Percentiles rank a stretch among this genome's conserved stretches.
These are phyloP conservation scores for Daedalea quercina DNA, from an alignment of 768 basidiomycete species.

Conservation along the genomic window DNA sequence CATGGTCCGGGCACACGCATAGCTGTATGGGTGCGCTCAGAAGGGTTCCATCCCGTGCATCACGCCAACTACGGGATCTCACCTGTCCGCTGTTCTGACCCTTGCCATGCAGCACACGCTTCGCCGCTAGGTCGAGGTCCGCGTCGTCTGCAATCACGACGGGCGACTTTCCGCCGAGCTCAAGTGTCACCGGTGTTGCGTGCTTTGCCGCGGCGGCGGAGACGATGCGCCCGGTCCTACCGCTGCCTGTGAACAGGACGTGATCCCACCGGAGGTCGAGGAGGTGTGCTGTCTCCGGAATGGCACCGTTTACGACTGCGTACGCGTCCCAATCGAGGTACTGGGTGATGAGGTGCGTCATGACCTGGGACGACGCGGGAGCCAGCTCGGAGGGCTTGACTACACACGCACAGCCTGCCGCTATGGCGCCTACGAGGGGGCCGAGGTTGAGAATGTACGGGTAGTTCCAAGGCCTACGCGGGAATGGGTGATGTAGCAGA, in stretches of 20 bases:
- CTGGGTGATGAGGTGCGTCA: conserved; percentile 49
- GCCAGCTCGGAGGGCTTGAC: conserved; percentile 63
- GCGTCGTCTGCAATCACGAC: conserved; percentile 37
- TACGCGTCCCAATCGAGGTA: conserved; percentile 48
- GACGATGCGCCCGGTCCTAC: conserved; percentile 31
- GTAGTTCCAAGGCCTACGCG: conserved; percentile 59
- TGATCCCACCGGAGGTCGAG: conserved; percentile 34
- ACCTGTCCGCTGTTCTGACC: conserved; percentile 60
- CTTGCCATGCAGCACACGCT: conserved; percentile 65
- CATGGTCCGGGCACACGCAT: conserved; percentile 39
- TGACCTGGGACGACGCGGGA: conserved; percentile 40
- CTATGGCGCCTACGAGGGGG: conserved; percentile 64
- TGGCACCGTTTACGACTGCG: conserved; percentile 44
- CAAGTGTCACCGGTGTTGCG: conserved; percentile 37
- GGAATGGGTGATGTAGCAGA: neutral
- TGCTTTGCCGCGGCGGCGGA: conserved; percentile 37
- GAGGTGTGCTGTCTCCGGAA: conserved; percentile 30
- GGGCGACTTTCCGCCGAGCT: conserved; percentile 39
- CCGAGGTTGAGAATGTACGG: conserved; percentile 48
- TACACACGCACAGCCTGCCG: conserved; percentile 64
- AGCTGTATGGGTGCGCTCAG: conserved; percentile 19
- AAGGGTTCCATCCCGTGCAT: neutral
- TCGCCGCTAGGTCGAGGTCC: conserved; percentile 47
- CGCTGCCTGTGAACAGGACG: conserved; percentile 29
- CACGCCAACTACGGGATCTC: neutral